Evolutionary conservation across 352 stramenopile genomes (phyloP).

Genomic region (Elongisporangium anandrum): DNA sequence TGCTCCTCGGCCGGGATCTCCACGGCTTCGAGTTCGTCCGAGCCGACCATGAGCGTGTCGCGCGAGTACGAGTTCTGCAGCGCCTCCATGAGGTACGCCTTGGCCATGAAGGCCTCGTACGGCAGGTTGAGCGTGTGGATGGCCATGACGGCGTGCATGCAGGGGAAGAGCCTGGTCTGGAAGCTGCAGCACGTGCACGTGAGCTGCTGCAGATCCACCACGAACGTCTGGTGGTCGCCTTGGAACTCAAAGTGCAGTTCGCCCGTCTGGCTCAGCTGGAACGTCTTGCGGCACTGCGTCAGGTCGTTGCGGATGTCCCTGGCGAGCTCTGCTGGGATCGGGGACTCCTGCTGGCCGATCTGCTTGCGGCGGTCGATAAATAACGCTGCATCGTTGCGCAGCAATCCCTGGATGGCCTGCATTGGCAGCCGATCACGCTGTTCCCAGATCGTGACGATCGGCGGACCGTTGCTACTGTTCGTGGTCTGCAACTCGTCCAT

Average conservation of each 20-base stretch:
- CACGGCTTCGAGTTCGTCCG: neutral
- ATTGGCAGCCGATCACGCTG: neutral
- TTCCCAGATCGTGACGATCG: neutral
- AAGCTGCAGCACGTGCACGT: neutral
- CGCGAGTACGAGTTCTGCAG: neutral
- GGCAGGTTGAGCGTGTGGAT: neutral
- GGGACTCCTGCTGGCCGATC: neutral
- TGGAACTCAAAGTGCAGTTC: neutral
- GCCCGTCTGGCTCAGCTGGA: neutral
- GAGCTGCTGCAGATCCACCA: neutral
- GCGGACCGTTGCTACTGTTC: neutral
- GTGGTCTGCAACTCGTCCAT: neutral
- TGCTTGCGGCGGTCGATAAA: neutral
- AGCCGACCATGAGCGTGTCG: neutral
- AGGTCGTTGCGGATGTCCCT: neutral
- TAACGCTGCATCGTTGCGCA: neutral
- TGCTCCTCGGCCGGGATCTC: neutral
- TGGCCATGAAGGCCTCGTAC: neutral
- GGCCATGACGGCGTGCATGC: neutral
- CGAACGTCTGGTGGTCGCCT: neutral
- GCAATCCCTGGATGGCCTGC: neutral
- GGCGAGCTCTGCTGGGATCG: neutral
- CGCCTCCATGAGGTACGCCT: neutral
- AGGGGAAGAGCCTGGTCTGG: neutral
- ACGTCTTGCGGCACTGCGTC: neutral